Percentiles rank a stretch among this genome's conserved stretches.
phyloP scores from a whole-genome alignment of 441 rosid species.

The Pelargonium myrrhifolium region DNA sequence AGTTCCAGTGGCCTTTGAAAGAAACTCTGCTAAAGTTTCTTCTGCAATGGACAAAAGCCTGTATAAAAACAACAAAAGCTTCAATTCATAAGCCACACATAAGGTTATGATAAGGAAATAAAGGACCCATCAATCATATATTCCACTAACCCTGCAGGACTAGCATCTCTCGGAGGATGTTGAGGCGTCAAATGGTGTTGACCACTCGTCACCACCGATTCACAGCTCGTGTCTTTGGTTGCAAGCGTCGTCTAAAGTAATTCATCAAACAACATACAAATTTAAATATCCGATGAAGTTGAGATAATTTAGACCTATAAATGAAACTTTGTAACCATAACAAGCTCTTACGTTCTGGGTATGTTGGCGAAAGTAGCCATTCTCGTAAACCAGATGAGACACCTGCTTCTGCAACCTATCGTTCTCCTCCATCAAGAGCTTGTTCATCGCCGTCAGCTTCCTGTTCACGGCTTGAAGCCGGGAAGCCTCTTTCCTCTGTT shows the following conservation, averaged over 20 bases:
- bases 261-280: background rate
- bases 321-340: too few relatives aligned
- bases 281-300: background rate
- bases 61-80: too few relatives aligned
- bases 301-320: too few relatives aligned
- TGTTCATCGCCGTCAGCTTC: constrained; percentile 89
- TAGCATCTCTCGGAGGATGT: constrained; percentile 85
- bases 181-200: constrained; percentile 45
- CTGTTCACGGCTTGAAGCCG: constrained; percentile 85
- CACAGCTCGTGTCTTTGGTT: constrained; percentile 76
- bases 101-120: too few relatives aligned
- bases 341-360: constrained; percentile 48
- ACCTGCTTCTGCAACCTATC: constrained; percentile 96
- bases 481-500: constrained; percentile 93
- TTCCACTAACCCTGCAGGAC: constrained; percentile 81
- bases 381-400: constrained; percentile 92
- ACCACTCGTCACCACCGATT: constrained; percentile 54
- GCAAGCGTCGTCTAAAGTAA: constrained; percentile 45
- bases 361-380: constrained; percentile 85
- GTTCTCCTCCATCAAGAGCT: constrained; percentile 95
- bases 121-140: background rate
- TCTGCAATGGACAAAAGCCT: constrained; percentile 99
- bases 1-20: constrained; percentile 99
- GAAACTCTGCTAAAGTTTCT: constrained; percentile 99
- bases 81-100: too few relatives aligned